These are phyloP conservation scores for Carpinus fangiana DNA, from an alignment of 306 rosid genomes.

Conservation along the genomic window DNA sequence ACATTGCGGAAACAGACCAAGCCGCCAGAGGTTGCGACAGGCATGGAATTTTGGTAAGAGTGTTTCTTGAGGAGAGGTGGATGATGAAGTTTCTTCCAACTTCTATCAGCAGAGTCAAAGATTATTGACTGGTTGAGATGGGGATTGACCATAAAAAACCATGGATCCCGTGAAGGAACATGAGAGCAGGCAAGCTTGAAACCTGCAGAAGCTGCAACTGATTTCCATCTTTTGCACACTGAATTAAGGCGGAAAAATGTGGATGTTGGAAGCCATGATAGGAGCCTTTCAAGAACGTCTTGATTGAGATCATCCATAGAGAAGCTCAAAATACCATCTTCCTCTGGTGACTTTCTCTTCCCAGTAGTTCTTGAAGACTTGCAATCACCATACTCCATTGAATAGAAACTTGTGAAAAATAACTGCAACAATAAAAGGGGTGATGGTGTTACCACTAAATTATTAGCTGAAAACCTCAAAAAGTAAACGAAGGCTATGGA, in stretches of 20 bases:
- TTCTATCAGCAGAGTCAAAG: conserved; percentile 71
- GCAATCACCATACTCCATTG: conserved; percentile 50
- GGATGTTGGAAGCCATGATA: conserved; percentile 87
- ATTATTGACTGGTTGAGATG: conserved; percentile 56
- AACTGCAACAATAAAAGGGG: conserved; percentile 43
- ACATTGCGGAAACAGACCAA: conserved; percentile 71
- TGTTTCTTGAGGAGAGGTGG: conserved; percentile 44
- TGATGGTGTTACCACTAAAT: conserved; percentile 7
- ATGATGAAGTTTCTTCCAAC: conserved; percentile 68
- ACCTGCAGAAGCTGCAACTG: conserved; percentile 65
- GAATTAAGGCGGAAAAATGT: conserved; percentile 76
- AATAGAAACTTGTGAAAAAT: conserved; percentile 19
- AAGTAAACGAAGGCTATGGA: conserved; percentile 13
- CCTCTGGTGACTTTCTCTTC: conserved; percentile 69
- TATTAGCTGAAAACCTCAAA: conserved; percentile 3
- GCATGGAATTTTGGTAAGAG: conserved; percentile 53
- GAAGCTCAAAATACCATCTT: conserved; percentile 34
- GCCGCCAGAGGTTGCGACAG: conserved; percentile 90
- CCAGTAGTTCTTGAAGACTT: conserved; percentile 31
- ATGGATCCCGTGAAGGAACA: conserved; percentile 73
- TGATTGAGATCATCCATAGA: conserved; percentile 80
- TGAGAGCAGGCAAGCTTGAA: conserved; percentile 84
- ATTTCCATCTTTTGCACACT: conserved; percentile 94
- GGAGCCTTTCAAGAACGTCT: conserved; percentile 82
- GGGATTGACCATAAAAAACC: conserved; percentile 90